Conservation (phyloP, 2,329 filamentous ascomycete species). For the Fusarium udum region DNA sequence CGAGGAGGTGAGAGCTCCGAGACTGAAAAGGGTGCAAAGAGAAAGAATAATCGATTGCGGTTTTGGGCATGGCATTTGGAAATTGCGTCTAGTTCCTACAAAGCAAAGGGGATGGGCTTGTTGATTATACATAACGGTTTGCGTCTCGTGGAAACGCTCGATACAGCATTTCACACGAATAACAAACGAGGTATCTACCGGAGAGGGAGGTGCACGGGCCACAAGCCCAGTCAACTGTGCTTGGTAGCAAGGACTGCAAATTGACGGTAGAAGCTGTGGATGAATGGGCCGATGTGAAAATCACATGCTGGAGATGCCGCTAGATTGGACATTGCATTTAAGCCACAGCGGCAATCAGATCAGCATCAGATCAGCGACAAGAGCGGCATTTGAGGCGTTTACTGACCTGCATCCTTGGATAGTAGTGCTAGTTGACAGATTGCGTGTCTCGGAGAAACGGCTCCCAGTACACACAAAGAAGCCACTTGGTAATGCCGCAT, state of each 20-base stretch:
- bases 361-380: neutral
- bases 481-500: neutral
- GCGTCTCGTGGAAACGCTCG: neutral
- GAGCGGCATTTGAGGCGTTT: neutral
- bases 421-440: neutral
- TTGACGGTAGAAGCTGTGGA: neutral
- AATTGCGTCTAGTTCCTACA: neutral
- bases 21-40: neutral
- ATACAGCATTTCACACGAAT: neutral
- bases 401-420: too few species aligned
- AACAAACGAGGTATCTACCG: neutral
- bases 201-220: neutral
- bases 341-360: neutral
- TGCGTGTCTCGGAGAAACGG: neutral
- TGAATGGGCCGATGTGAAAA: neutral
- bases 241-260: neutral
- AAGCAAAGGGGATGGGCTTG: neutral
- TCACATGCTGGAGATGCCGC: neutral
- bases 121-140: neutral
- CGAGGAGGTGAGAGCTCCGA: neutral
- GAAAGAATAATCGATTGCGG: too few species aligned
- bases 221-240: neutral
- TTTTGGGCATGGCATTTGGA: too few species aligned
- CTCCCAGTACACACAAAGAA: neutral
- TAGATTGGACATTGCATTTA: neutral